Conservation (phyloP, 2,329 filamentous ascomycete genomes). For the Talaromyces rugulosus region DNA sequence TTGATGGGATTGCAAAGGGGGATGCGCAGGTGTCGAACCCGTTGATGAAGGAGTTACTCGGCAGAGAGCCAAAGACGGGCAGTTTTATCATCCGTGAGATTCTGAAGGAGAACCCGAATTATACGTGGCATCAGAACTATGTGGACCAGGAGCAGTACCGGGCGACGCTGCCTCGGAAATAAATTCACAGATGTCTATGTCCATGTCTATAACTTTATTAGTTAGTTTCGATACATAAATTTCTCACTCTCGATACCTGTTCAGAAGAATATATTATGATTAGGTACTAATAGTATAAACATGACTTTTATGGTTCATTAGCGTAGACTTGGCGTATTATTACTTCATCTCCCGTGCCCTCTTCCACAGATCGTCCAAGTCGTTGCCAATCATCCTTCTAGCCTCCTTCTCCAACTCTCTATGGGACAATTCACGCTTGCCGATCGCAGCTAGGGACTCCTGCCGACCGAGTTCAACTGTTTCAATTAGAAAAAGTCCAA, state of each 20-base stretch:
- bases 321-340: background rate
- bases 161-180: conserved; percentile 5
- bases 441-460: conserved; percentile 25
- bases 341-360: conserved; percentile 2
- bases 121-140: conserved; percentile 46
- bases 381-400: conserved; percentile 25
- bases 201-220: too few relatives aligned
- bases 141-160: conserved; percentile 11
- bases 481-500: background rate
- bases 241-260: background rate
- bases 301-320: background rate
- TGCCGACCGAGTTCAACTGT: conserved; percentile 31
- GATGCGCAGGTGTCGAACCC: conserved; percentile 41
- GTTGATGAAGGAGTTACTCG: conserved; percentile 42
- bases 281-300: background rate
- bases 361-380: conserved; percentile 26
- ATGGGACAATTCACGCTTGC: conserved; percentile 22
- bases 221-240: background rate
- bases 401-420: conserved; percentile 26
- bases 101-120: conserved; percentile 29
- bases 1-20: conserved; percentile 42
- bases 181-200: background rate
- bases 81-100: conserved; percentile 30
- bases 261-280: background rate
- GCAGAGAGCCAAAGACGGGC: conserved; percentile 39